Percentiles rank a stretch among this genome's conserved stretches.
Conservation (phyloP, 2,329 filamentous ascomycete genomes). For the Fonsecaea nubica region DNA sequence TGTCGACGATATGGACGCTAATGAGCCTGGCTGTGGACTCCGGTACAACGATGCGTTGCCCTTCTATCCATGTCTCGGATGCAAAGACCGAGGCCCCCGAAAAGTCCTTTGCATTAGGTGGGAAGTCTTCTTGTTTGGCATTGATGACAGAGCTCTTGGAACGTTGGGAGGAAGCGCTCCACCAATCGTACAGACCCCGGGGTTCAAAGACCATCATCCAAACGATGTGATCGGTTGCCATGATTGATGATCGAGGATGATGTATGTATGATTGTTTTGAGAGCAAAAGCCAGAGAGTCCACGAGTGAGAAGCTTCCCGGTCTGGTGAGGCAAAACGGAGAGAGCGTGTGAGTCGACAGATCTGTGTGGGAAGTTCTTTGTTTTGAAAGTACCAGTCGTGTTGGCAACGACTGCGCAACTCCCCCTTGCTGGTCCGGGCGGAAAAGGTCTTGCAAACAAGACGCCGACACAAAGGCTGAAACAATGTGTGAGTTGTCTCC, state of each 20-base stretch:
- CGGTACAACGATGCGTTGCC: constrained; percentile 1
- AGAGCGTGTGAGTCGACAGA: not conserved
- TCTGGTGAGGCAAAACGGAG: not conserved
- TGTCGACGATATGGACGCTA: not conserved
- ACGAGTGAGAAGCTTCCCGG: not conserved
- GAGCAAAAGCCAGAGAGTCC: not conserved
- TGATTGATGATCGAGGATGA: not conserved
- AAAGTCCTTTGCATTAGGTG: constrained; percentile 1
- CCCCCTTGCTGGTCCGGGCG: not conserved
- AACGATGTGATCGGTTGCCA: not conserved
- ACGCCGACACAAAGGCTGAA: not conserved
- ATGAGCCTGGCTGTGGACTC: not conserved
- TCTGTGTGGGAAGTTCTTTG: not conserved
- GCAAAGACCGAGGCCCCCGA: constrained; percentile 5
- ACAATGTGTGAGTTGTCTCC: not conserved
- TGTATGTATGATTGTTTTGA: not conserved
- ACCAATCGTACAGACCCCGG: not conserved
- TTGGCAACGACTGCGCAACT: not conserved
- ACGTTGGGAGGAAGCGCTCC: not conserved
- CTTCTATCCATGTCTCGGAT: constrained; percentile 13
- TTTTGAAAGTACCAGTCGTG: not conserved
- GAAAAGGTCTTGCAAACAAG: not conserved
- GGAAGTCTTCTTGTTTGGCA: constrained; percentile 12
- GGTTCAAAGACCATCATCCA: not conserved
- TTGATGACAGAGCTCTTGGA: not conserved